These are phyloP conservation scores for Silene uniflora DNA, from an alignment of 148 eudicot species.

Conservation along the genomic window DNA sequence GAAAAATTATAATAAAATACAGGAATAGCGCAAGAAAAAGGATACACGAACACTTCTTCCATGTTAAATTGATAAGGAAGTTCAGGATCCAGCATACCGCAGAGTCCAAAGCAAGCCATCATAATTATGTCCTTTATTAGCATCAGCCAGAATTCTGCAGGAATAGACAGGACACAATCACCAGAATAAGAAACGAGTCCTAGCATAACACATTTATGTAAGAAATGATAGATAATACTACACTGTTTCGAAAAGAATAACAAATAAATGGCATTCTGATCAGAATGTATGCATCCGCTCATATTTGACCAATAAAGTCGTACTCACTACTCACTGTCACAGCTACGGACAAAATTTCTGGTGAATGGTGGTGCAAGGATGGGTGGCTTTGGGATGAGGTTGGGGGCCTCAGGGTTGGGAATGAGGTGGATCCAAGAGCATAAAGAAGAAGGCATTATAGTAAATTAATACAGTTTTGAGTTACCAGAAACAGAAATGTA, in stretches of 20 bases:
- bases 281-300: not conserved
- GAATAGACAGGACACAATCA: slow-evolving; percentile 18
- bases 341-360: not conserved
- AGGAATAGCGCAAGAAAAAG: not conserved
- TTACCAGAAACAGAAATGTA: no score
- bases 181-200: slow-evolving; percentile 5
- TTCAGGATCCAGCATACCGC: slow-evolving; percentile 45
- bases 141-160: slow-evolving; percentile 68
- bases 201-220: not conserved
- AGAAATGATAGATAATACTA: not conserved
- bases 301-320: not conserved
- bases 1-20: slow-evolving; percentile 20
- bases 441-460: no score
- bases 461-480: no score
- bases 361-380: no score
- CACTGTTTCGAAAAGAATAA: slow-evolving; percentile 3
- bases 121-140: slow-evolving; percentile 65
- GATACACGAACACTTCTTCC: not conserved
- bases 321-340: not conserved
- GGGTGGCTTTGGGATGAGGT: no score
- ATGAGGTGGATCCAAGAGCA: no score
- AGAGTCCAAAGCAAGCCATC: slow-evolving; percentile 86
- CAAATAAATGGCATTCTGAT: not conserved
- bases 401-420: no score
- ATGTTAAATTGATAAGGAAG: not conserved